These are phyloP conservation scores for Trichosporon coremiiforme DNA, from an alignment of 1,284 basidiomycete genomes.

Conservation along the genomic window DNA sequence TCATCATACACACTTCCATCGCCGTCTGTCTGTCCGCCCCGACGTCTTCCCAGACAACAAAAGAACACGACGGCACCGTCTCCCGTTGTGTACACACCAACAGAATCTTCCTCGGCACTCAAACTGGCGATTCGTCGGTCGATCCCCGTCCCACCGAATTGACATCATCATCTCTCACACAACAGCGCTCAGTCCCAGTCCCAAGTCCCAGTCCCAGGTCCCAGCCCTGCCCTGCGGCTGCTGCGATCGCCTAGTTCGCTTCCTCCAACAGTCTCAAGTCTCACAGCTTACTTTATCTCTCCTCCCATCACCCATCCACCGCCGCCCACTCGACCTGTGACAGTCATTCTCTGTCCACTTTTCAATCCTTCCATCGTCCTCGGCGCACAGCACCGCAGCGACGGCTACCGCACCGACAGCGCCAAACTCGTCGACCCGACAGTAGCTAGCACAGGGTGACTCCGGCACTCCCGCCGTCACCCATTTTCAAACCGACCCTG, in stretches of 20 bases:
- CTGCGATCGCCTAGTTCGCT: conserved; percentile 4
- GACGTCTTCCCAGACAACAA: not conserved
- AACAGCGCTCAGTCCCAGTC: conserved; percentile 3
- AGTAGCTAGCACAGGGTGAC: conserved; percentile 1
- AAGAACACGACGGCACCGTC: not conserved
- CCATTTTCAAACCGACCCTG: conserved; percentile 2
- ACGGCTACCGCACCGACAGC: not conserved
- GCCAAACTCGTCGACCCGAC: not conserved
- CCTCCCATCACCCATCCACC: not conserved
- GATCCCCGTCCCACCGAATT: conserved; percentile 16
- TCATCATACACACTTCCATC: conserved; percentile 3
- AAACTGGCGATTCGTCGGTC: not conserved
- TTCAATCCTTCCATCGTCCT: not conserved
- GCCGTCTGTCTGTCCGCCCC: not conserved
- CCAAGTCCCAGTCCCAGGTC: conserved; percentile 2
- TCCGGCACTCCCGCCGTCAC: conserved; percentile 8
- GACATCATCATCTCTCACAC: conserved; percentile 13
- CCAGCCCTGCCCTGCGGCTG: not conserved
- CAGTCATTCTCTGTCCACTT: not conserved
- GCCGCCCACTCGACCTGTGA: not conserved
- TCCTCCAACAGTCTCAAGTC: not conserved
- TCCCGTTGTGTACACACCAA: not conserved
- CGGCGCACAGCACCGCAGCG: not conserved
- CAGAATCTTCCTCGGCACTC: not conserved
- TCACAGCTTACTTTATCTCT: conserved; percentile 1